These are phyloP conservation scores for Pseudogymnoascus sp. DNA, from an alignment of 2,329 filamentous ascomycete genomes.

Conservation along the genomic window DNA sequence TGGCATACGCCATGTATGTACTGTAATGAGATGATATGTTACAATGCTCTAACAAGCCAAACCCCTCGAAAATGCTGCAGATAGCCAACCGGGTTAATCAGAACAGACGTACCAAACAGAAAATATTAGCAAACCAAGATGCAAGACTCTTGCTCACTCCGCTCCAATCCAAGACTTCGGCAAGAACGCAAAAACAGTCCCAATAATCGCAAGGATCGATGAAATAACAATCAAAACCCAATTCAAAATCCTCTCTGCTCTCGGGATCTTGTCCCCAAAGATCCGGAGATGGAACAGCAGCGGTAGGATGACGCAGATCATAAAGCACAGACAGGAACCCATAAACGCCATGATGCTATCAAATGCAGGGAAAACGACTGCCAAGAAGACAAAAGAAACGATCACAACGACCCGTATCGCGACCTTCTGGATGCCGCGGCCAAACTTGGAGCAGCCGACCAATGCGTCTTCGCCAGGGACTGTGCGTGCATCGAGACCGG, in stretches of 20 bases:
- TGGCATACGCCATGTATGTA: background rate
- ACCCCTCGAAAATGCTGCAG: background rate
- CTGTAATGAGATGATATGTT: background rate
- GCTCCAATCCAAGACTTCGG: slow-evolving; percentile 66
- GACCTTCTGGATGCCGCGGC: slow-evolving; percentile 50
- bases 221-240: slow-evolving; percentile 65
- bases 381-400: slow-evolving; percentile 65
- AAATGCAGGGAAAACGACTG: slow-evolving; percentile 60
- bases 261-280: slow-evolving; percentile 63
- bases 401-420: slow-evolving; percentile 58
- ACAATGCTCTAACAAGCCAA: background rate
- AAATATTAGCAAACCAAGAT: background rate
- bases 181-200: slow-evolving; percentile 82
- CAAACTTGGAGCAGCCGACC: slow-evolving; percentile 47
- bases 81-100: background rate
- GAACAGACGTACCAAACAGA: background rate
- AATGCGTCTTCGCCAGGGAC: slow-evolving; percentile 39
- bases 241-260: slow-evolving; percentile 55
- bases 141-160: slow-evolving; percentile 24
- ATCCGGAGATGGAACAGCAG: slow-evolving; percentile 85
- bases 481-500: slow-evolving; percentile 47
- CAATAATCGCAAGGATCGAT: slow-evolving; percentile 59
- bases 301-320: slow-evolving; percentile 87
- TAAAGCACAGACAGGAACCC: slow-evolving; percentile 83
- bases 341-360: slow-evolving; percentile 69